phyloP scores from a whole-genome alignment of 257 asterid genomes.

The Craterostigma plantagineum region DNA sequence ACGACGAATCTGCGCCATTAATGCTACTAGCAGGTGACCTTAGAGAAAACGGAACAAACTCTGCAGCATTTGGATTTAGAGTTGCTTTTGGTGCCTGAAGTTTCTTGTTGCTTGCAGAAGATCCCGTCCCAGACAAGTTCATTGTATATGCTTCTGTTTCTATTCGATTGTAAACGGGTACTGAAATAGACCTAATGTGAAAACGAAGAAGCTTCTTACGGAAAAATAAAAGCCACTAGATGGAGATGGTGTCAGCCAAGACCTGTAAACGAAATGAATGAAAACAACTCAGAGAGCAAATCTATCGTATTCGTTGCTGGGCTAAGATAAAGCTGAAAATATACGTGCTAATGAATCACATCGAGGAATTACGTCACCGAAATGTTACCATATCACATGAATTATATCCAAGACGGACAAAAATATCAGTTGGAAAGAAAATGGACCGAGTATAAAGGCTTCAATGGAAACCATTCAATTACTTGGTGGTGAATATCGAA shows the following conservation, averaged over 20 bases:
- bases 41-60: conserved; percentile 75
- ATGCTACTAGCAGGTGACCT: conserved; percentile 38
- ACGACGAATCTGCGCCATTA: conserved; percentile 25
- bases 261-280: conserved; percentile 35
- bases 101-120: conserved; percentile 43
- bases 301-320: neutral
- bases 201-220: too few species aligned
- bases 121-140: conserved; percentile 61
- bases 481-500: too few species aligned
- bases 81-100: conserved; percentile 28
- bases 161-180: conserved; percentile 6
- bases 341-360: too few species aligned
- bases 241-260: conserved; percentile 44
- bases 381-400: too few species aligned
- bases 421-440: too few species aligned
- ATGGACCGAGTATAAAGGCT: too few species aligned
- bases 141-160: conserved; percentile 17
- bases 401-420: too few species aligned
- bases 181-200: conserved; percentile 10
- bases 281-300: conserved; percentile 3
- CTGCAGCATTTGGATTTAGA: conserved; percentile 93
- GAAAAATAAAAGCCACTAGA: conserved; percentile 7
- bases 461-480: too few species aligned
- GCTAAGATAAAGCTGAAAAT: too few species aligned
- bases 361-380: too few species aligned